These are phyloP conservation scores for Coemansia sp. DNA, from an alignment of 192 early-diverging fungal genomes.

Conservation along the genomic window DNA sequence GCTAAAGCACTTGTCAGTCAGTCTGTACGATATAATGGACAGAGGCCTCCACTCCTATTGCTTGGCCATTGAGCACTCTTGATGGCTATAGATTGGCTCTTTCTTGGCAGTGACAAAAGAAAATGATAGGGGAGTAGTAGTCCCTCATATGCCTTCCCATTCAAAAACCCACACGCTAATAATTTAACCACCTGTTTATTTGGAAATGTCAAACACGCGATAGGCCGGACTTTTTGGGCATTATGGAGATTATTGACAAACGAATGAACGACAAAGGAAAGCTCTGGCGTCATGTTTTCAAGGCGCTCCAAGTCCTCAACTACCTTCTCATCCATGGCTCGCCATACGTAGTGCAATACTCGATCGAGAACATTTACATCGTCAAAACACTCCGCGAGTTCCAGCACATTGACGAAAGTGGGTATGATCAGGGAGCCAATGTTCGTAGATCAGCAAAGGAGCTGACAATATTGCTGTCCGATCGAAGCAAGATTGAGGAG, in stretches of 20 bases:
- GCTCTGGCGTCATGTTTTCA: constrained; percentile 98
- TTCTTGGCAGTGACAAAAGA: too few relatives aligned
- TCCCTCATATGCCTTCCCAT: too few relatives aligned
- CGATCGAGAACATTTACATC: constrained; percentile 85
- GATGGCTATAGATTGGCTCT: too few relatives aligned
- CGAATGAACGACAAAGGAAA: constrained; percentile 96
- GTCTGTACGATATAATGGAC: too few relatives aligned
- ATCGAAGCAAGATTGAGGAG: constrained; percentile 75
- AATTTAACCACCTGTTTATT: neutral
- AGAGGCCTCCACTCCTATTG: too few relatives aligned
- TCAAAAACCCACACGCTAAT: too few relatives aligned
- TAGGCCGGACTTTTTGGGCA: constrained; percentile 86
- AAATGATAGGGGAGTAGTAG: too few relatives aligned
- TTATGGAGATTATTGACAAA: constrained; percentile 99
- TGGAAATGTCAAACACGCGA: neutral
- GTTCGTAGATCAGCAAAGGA: constrained; percentile 94
- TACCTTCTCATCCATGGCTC: constrained; percentile 85
- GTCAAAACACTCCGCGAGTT: constrained; percentile 98
- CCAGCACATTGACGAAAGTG: constrained; percentile 91
- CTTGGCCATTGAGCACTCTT: too few relatives aligned
- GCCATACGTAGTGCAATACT: constrained; percentile 82
- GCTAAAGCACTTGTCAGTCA: too few relatives aligned
- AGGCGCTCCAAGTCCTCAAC: constrained; percentile 84
- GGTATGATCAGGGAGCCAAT: constrained; percentile 88
- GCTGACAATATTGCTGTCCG: constrained; percentile 75